Percentiles rank a stretch among this genome's conserved stretches.
These are phyloP conservation scores for Globisporangium cystogenes DNA, from an alignment of 352 stramenopile species.

Conservation along the genomic window DNA sequence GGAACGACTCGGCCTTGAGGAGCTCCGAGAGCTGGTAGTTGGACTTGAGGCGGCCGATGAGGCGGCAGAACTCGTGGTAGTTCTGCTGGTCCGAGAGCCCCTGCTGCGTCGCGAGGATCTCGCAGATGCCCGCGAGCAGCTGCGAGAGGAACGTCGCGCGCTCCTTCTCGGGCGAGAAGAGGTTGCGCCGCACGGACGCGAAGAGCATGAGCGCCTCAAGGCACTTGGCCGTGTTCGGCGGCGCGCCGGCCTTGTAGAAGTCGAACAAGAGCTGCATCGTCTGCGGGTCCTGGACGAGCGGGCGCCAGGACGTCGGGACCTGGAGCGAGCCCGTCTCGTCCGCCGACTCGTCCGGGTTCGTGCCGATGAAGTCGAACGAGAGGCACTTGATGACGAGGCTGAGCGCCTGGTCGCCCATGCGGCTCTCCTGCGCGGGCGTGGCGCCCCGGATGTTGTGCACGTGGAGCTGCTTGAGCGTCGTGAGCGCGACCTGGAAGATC, in stretches of 20 bases:
- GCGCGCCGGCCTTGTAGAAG: slow-evolving; percentile 93
- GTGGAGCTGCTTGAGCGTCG: slow-evolving; percentile 94
- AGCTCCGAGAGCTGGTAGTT: slow-evolving; percentile 98
- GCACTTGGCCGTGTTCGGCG: slow-evolving; percentile 93
- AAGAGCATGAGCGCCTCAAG: slow-evolving; percentile 97
- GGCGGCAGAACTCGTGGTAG: slow-evolving; percentile 98
- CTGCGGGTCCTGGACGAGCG: slow-evolving; percentile 91
- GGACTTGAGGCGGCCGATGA: slow-evolving; percentile 96
- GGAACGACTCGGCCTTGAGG: slow-evolving; percentile 95
- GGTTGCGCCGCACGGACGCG: slow-evolving; percentile 92
- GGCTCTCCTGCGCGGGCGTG: slow-evolving; percentile 85
- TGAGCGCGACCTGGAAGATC: slow-evolving; percentile 96
- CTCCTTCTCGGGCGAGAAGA: slow-evolving; percentile 97
- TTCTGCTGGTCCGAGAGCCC: slow-evolving; percentile 98
- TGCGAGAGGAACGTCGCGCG: slow-evolving; percentile 91
- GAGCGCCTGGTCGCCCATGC: slow-evolving; percentile 92
- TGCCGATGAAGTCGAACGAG: slow-evolving; percentile 99
- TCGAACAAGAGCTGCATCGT: slow-evolving; percentile 96
- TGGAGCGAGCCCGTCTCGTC: slow-evolving; percentile 98
- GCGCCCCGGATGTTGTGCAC: slow-evolving; percentile 81
- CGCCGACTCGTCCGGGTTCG: slow-evolving; percentile 96
- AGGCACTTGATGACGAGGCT: slow-evolving; percentile 93
- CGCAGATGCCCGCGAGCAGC: slow-evolving; percentile 92
- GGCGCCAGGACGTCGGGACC: slow-evolving; percentile 94
- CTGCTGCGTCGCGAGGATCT: slow-evolving; percentile 92